phyloP scores from a whole-genome alignment of 2,329 filamentous ascomycete species.

The Aureobasidium sp. region DNA sequence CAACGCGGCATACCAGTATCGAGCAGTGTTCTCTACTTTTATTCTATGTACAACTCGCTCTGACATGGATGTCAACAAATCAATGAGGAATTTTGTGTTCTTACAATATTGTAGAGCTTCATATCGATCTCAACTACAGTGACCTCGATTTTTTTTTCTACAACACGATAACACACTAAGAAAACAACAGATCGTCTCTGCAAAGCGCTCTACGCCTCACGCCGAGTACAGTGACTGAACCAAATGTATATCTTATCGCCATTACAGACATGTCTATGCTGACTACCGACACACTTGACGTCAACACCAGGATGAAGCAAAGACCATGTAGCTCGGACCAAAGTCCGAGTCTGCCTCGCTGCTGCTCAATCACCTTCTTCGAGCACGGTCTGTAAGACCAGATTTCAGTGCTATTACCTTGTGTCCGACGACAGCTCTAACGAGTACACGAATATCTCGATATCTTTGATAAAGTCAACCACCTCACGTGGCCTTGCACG shows the following conservation, averaged over 20 bases:
- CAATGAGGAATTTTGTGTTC: not conserved
- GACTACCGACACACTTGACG: not conserved
- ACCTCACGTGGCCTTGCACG: not conserved
- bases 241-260: not conserved
- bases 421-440: not conserved
- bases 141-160: too few relatives aligned
- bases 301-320: not conserved
- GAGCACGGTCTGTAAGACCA: not conserved
- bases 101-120: too few relatives aligned
- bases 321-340: not conserved
- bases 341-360: not conserved
- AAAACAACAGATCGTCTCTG: too few relatives aligned
- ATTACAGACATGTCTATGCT: not conserved
- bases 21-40: not conserved
- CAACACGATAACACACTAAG: too few relatives aligned
- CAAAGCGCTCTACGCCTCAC: too few relatives aligned
- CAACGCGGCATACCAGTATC: too few relatives aligned
- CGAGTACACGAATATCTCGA: not conserved
- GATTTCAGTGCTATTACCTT: not conserved
- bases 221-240: too few relatives aligned
- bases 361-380: not conserved
- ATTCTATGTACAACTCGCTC: not conserved
- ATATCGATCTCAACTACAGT: too few relatives aligned
- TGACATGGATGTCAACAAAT: not conserved
- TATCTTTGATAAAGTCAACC: not conserved